These are phyloP conservation scores for Nepenthes alata DNA, from an alignment of 179 eudicot genomes.

Conservation along the genomic window DNA sequence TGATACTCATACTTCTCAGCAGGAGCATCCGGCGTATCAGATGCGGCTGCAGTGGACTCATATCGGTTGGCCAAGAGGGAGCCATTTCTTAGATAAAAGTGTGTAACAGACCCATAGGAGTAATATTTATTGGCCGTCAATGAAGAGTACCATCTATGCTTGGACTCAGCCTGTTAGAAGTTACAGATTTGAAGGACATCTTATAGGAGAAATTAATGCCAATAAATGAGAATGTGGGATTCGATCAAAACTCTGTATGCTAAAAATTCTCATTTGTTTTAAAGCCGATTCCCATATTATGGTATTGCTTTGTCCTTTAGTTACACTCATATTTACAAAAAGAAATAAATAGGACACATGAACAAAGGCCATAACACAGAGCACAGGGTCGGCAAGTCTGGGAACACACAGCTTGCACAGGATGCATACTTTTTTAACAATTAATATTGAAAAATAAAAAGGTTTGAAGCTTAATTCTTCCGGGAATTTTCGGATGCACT, in stretches of 20 bases:
- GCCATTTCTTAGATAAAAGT: slow-evolving; percentile 20
- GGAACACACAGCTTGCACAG: too few species aligned
- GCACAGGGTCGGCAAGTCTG: too few species aligned
- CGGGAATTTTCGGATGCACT: too few species aligned
- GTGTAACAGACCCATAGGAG: slow-evolving; percentile 9
- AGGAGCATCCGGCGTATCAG: slow-evolving; percentile 45
- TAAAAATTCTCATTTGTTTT: background rate
- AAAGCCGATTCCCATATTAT: background rate
- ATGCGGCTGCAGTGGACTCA: slow-evolving; percentile 74
- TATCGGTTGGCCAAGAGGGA: slow-evolving; percentile 23
- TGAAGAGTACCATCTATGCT: slow-evolving; percentile 40
- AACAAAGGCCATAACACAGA: too few species aligned
- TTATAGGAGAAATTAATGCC: background rate
- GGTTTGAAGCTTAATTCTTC: too few species aligned
- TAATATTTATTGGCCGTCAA: slow-evolving; percentile 18
- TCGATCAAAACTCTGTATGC: background rate
- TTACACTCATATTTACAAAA: too few species aligned
- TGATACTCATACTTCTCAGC: slow-evolving; percentile 87
- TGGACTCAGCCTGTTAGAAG: slow-evolving; percentile 21
- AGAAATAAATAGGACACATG: too few species aligned
- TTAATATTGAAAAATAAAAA: too few species aligned
- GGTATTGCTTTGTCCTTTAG: too few species aligned
- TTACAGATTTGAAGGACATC: background rate
- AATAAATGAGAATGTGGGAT: background rate
- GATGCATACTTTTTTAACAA: too few species aligned